Percentiles rank a stretch among this genome's conserved stretches.
Evolutionary conservation across 2,329 filamentous ascomycete species (phyloP).

Genomic region (Diaporthe sp.): DNA sequence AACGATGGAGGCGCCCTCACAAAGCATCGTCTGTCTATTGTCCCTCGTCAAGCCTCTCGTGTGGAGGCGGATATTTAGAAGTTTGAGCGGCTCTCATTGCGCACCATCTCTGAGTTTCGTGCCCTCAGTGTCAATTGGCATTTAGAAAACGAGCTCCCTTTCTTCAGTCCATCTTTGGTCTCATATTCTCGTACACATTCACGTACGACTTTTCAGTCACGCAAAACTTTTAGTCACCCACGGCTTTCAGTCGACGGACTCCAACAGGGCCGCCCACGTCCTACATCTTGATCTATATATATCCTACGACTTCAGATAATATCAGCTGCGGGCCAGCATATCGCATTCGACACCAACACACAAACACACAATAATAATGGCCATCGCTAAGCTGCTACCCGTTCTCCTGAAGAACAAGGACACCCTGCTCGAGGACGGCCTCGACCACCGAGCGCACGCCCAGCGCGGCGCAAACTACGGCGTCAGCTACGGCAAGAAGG

Average conservation of each 20-base stretch:
- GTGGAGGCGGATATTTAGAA: slow-evolving; percentile 13
- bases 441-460: slow-evolving; percentile 36
- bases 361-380: slow-evolving; percentile 14
- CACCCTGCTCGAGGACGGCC: slow-evolving; percentile 35
- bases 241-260: neutral
- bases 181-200: neutral
- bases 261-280: slow-evolving; percentile 6
- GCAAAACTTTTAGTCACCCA: neutral
- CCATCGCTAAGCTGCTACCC: slow-evolving; percentile 34
- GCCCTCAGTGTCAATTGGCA: neutral
- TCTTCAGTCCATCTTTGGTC: neutral
- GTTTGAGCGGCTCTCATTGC: slow-evolving; percentile 5
- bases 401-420: slow-evolving; percentile 32
- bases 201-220: neutral
- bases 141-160: neutral
- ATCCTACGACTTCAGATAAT: slow-evolving; percentile 1
- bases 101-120: neutral
- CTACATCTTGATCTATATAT: slow-evolving; percentile 11
- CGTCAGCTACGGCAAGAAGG: slow-evolving; percentile 51
- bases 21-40: slow-evolving; percentile 17
- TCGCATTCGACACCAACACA: neutral
- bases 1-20: slow-evolving; percentile 1
- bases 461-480: slow-evolving; percentile 33
- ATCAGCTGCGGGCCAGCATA: slow-evolving; percentile 28
- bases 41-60: neutral